phyloP scores from a whole-genome alignment of 805 yeast species.

The Candida fluviatilis region DNA sequence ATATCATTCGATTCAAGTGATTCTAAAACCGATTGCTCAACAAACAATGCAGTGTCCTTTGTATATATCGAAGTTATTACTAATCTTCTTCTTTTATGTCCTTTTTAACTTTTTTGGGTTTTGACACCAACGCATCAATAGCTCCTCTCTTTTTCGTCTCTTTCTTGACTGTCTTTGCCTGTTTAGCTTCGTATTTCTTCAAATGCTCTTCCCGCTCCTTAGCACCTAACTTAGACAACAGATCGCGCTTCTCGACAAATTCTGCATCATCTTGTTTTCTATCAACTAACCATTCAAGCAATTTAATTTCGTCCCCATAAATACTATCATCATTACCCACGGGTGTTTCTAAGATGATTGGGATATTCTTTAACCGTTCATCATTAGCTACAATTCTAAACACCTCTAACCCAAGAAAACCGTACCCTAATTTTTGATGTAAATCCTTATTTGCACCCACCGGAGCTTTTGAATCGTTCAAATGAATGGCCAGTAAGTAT shows the following conservation, averaged over 20 bases:
- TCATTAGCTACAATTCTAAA: conserved; percentile 77
- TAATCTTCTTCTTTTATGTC: conserved; percentile 8
- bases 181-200: conserved; percentile 58
- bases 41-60: no score
- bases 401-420: conserved; percentile 82
- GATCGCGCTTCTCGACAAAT: conserved; percentile 42
- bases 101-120: conserved; percentile 33
- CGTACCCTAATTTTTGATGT: conserved; percentile 86
- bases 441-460: conserved; percentile 84
- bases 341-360: conserved; percentile 88
- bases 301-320: conserved; percentile 78
- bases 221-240: conserved; percentile 56
- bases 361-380: conserved; percentile 56
- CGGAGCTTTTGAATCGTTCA: conserved; percentile 95
- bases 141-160: conserved; percentile 7
- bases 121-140: conserved; percentile 5
- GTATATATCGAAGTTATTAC: no score
- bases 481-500: conserved; percentile 75
- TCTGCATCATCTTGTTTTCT: conserved; percentile 51
- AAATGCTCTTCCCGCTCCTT: conserved; percentile 67
- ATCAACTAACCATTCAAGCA: conserved; percentile 78
- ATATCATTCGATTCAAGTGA: background rate
- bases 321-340: conserved; percentile 56
- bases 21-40: no score
- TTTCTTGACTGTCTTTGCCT: conserved; percentile 16